Percentiles rank a stretch among this genome's conserved stretches.
phyloP scores from a whole-genome alignment of 1,139 yeast genomes.

The Pneumocystis jirovecii region DNA sequence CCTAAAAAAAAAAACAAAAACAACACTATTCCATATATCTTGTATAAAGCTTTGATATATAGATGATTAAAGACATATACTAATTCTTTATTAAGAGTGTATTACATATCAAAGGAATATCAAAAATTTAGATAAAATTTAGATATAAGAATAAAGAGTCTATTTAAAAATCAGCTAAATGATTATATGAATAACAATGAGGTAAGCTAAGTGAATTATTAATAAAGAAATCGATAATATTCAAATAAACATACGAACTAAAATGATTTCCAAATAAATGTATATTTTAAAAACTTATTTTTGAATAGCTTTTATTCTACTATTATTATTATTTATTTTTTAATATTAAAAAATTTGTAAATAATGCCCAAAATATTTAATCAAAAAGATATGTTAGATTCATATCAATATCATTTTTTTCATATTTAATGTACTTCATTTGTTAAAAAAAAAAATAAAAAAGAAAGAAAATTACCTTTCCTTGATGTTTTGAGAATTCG shows the following conservation, averaged over 20 bases:
- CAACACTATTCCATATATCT: too few species aligned
- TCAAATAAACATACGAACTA: neutral
- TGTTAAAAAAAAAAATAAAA: neutral
- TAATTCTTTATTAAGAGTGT: too few species aligned
- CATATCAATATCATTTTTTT: slow-evolving; percentile 26
- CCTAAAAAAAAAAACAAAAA: too few species aligned
- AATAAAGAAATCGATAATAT: too few species aligned
- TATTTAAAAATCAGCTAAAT: too few species aligned
- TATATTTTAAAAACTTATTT: neutral
- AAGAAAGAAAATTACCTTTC: slow-evolving; percentile 26
- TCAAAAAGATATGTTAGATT: neutral
- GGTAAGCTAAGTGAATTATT: too few species aligned
- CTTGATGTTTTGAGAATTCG: slow-evolving; percentile 58
- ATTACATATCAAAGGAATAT: too few species aligned
- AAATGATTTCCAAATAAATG: neutral
- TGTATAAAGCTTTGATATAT: too few species aligned
- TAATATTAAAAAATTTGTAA: neutral
- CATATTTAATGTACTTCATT: slow-evolving; percentile 47
- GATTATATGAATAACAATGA: too few species aligned
- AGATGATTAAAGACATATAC: too few species aligned
- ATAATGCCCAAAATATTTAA: neutral
- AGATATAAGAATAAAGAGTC: too few species aligned
- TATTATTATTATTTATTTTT: neutral
- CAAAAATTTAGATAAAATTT: too few species aligned
- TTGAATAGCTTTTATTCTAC: neutral